Evolutionary conservation across 2,329 filamentous ascomycete genomes (phyloP), one percentile per base, ranked within the genome.

Genomic region (Aspergillus arachidicola): DNA sequence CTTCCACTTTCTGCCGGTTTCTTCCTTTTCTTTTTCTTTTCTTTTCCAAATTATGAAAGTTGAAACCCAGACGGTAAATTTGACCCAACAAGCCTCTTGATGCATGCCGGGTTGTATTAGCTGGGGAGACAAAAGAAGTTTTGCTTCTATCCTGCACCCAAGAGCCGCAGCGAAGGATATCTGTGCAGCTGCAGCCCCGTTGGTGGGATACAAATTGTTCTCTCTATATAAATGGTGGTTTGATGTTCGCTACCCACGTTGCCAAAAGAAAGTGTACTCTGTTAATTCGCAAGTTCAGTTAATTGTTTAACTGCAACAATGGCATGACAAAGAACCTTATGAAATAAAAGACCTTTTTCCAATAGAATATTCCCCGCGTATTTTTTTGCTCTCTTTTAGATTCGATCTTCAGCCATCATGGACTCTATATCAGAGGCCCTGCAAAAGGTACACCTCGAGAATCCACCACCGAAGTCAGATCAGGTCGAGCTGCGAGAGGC

Each of bases 51-150:
- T 76, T 73, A 70, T 76, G 79, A 86, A 87, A 87, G 84, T 87
- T 87, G 79, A 81, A 75, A 83, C 83, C 81, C 79, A 80, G 63
- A 79, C 77, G 76, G 77, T 76, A 77, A 83, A 87, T 87, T 87
- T 87, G 86, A 85, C 85, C 81, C 80, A 76, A 75, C 82, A 82
- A 75, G 77, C 82, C 66, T 64, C 68, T 66, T 72, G 75, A 81
- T 85, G 83, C 81, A 81, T 82, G 81, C 77, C 76, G 83, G 81
- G 87, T 87, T 89, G 87, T 80, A 83, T 78, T 81, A 81, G 76
- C 78, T 81, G 81, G 82, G 81, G 73, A 83, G 81, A 83, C 74
- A 63, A 75, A 80, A 64, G 75, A 75, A 73, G 72, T 64, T 58
- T 66, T 61, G 69, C 71, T 73, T 76, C 73, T 70, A 64, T 79